phyloP scores from a whole-genome alignment of 495 filamentous ascomycete genomes.

The Amorphotheca resinae region DNA sequence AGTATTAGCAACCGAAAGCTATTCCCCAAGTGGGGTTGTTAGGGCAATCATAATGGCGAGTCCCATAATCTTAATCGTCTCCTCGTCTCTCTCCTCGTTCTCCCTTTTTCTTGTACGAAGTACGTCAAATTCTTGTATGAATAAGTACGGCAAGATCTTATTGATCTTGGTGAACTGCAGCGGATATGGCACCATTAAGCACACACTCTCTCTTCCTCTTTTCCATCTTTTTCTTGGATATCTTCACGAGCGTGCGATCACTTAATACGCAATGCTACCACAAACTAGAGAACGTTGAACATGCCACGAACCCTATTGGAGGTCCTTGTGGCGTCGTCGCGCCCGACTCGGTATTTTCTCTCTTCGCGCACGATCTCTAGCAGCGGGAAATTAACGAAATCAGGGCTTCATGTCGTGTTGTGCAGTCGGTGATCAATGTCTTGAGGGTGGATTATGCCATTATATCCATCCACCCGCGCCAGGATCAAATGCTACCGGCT shows the following conservation, averaged over 20 bases:
- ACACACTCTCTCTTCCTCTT: too few relatives aligned
- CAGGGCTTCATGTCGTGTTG: background rate
- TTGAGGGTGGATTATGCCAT: background rate
- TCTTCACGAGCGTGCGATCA: background rate
- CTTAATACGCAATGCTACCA: background rate
- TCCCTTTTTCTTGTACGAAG: background rate
- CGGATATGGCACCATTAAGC: too few relatives aligned
- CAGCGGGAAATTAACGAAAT: background rate
- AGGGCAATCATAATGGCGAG: too few relatives aligned
- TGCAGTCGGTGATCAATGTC: background rate
- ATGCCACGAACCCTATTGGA: background rate
- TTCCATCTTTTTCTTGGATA: too few relatives aligned
- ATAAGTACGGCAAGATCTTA: too few relatives aligned
- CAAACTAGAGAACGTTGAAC: background rate
- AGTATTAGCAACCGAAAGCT: too few relatives aligned
- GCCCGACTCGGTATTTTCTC: background rate
- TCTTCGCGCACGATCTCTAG: background rate
- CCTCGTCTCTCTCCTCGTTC: background rate
- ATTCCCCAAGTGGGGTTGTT: too few relatives aligned
- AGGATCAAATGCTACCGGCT: background rate
- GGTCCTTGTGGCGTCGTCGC: background rate
- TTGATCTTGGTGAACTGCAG: too few relatives aligned
- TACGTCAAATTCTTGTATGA: too few relatives aligned
- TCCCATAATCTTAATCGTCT: background rate
- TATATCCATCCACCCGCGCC: background rate